Base-by-base conservation (phyloP, 2,329 filamentous ascomycete species). In the Byssochlamys sp. region DNA sequence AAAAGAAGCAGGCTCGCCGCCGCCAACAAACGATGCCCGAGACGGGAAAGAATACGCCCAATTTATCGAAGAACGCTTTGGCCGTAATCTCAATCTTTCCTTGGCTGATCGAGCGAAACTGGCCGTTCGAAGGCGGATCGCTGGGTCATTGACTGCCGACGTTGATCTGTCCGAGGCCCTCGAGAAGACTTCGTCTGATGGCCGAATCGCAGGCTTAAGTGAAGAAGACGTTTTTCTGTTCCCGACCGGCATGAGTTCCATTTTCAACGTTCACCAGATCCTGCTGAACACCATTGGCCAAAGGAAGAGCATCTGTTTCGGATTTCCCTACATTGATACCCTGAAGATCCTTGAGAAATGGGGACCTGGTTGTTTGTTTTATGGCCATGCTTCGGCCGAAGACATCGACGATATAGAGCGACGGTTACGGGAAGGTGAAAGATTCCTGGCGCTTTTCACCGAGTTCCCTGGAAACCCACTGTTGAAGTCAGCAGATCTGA, bases 251-350 rank as follows among this genome's bases (percentile, higher is more conserved):
- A 99, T 99, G 91, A 96, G 90, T 67, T 85, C 92, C 55, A 96
- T 99, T 51, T 99, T 90, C 76, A 90, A 90, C 65, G 82, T 89
- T 0, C 94, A 99, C 70, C 85, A 87, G 53, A 84, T 83, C 50
- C 77, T 96, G 54, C 77, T 92, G 61, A 77, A 78, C 55, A 80
- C 84, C 0, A 83, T 86, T 39, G 84, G 85, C 2, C 76, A 80
- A 6, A 69, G 83, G 59, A 88, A 89, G 73, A 95, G 90, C 71
- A 85, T 99, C 68, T 91, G 88, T 67, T 96, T 90, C 67, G 94
- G 94, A n/a, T 99, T 99, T 65, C 91, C 94, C 0, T 99, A 99
- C 66, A 90, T 96, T 55, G 94, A 99, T 73, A 96, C 94, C 0
- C 81, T 97, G 56, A 99, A 99, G 71, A 90, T 96, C 54, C 78